Evolutionary conservation across 2,329 filamentous ascomycete genomes (phyloP).

Genomic region (Trichoderma sp.): DNA sequence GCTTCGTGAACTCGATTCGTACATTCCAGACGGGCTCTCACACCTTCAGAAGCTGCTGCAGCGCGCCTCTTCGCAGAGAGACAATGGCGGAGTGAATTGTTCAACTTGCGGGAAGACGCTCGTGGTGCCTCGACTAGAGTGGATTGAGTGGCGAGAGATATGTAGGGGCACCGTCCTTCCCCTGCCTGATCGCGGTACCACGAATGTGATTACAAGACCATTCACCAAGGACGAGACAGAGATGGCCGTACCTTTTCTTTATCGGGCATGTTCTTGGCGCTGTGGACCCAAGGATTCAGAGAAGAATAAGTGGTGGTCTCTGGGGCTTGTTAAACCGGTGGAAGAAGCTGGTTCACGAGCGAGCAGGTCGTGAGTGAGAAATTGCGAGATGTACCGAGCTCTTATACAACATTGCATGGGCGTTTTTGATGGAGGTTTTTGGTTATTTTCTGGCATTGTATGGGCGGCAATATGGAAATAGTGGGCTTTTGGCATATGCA

Average conservation of each 20-base stretch:
- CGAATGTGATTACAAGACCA: constrained; percentile 17
- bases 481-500: neutral
- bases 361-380: neutral
- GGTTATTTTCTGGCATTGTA: neutral
- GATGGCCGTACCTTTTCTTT: constrained; percentile 45
- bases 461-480: neutral
- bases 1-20: constrained; percentile 42
- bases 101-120: constrained; percentile 50
- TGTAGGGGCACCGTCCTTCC: constrained; percentile 23
- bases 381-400: neutral
- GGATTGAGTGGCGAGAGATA: constrained; percentile 62
- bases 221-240: constrained; percentile 36
- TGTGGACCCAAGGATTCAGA: constrained; percentile 39
- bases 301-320: constrained; percentile 23
- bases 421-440: neutral
- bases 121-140: constrained; percentile 53
- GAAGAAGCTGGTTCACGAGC: neutral
- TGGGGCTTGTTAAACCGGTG: constrained; percentile 24
- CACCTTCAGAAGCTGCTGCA: constrained; percentile 43
- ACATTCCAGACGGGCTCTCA: constrained; percentile 42
- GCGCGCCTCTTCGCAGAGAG: constrained; percentile 41
- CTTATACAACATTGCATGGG: neutral
- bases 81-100: constrained; percentile 51
- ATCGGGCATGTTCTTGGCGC: constrained; percentile 50
- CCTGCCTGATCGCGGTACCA: neutral